Base-by-base conservation (phyloP, 768 basidiomycete species). In the Leccinum disarticulatum region DNA sequence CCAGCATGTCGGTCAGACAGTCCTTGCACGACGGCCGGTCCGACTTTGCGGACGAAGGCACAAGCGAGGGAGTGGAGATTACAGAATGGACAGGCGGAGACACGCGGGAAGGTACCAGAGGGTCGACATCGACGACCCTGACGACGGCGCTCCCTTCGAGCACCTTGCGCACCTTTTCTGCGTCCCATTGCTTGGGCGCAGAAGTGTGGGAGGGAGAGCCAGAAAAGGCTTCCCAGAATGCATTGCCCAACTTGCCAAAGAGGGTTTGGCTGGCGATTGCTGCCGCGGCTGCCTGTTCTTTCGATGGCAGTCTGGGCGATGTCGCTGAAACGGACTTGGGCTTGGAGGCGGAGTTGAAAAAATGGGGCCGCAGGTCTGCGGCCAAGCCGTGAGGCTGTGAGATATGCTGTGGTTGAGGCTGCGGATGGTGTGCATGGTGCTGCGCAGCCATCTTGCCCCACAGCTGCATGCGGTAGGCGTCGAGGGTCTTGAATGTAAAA, bases 191-290 rank as follows among this genome's bases (percentile, higher is more conserved):
- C 55, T 74, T 77, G 46, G 68, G 6, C 51, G 66, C 57, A 50
- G 66, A 64, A 13, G 54, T 57, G 67, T 59, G 65, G 36, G 68
- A 2, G 9, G 65, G 56, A 6, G 71, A 64, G 3, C 86, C 87
- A n/a, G 87, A 81, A 74, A 95, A 95, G 15, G 93, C 93, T 62
- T 93, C 91, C 89, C 92, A 91, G 76, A 95, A 94, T 48, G 92
- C 90, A 22, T 77, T 71, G 5, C 89, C 87, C 33, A 95, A 79
- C 68, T 86, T 87, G 67, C 78, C 76, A 54, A 90, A 64, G 31
- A 95, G 75, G 1, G 93, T 94, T 75, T 92, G 87, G 50, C 84
- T 84, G 9, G 91, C 92, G 62, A 92, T 78, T n/a, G 84, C 82
- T 11, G 91, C 92, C 17, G 71, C 66, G 52, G 69, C 62, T 54